Percentiles rank a stretch among this genome's conserved stretches.
Evolutionary conservation across 2,329 filamentous ascomycete species (phyloP).

Genomic region (Ophiostoma pallidulum): DNA sequence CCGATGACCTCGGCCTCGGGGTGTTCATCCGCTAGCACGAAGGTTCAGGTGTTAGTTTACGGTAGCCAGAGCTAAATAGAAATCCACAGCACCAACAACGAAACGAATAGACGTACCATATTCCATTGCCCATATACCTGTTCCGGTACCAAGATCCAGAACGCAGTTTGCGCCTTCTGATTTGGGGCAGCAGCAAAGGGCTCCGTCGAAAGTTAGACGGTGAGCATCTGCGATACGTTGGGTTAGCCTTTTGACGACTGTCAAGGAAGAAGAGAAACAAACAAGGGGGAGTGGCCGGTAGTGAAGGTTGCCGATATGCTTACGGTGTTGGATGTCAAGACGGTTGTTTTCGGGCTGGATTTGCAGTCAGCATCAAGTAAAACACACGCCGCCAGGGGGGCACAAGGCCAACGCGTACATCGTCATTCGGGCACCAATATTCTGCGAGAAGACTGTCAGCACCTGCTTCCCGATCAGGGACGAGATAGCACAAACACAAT

Average conservation of each 20-base stretch:
- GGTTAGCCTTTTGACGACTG: neutral
- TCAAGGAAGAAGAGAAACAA: too few relatives aligned
- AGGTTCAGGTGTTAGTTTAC: neutral
- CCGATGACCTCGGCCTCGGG: slow-evolving; percentile 18
- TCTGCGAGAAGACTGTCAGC: neutral
- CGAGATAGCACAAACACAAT: too few relatives aligned
- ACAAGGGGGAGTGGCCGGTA: too few relatives aligned
- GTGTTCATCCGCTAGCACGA: slow-evolving; percentile 16
- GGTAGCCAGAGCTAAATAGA: too few relatives aligned
- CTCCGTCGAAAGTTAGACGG: slow-evolving; percentile 12
- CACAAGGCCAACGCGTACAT: slow-evolving; percentile 1
- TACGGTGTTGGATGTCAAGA: slow-evolving; percentile 14
- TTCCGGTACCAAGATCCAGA: slow-evolving; percentile 18
- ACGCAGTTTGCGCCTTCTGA: slow-evolving; percentile 14
- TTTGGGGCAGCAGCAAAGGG: slow-evolving; percentile 16
- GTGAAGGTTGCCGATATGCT: neutral
- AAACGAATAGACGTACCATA: slow-evolving; percentile 18
- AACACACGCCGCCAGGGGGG: neutral
- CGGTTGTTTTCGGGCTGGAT: slow-evolving; percentile 12
- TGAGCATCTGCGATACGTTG: slow-evolving; percentile 7
- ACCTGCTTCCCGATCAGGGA: neutral
- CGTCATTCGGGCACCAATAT: slow-evolving; percentile 16
- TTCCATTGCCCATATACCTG: slow-evolving; percentile 18
- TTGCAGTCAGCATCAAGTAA: neutral
- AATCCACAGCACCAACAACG: too few relatives aligned